These are phyloP conservation scores for Rhizoctonia solani DNA, from an alignment of 1,284 basidiomycete species.

Conservation along the genomic window DNA sequence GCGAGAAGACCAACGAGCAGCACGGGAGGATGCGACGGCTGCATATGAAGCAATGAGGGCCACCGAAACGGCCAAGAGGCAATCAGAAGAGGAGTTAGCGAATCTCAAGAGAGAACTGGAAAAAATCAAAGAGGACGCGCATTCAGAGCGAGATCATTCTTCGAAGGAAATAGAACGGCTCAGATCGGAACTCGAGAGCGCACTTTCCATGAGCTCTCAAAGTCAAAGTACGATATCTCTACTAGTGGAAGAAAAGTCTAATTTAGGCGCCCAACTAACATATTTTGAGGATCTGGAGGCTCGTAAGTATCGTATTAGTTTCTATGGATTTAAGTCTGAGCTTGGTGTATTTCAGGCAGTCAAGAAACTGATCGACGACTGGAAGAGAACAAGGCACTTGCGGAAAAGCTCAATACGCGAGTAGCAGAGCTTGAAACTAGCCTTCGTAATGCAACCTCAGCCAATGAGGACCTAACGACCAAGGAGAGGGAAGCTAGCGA, in stretches of 20 bases:
- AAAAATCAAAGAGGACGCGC: conserved; percentile 59
- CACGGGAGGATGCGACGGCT: conserved; percentile 8
- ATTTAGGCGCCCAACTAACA: conserved; percentile 9
- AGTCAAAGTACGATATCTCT: conserved; percentile 27
- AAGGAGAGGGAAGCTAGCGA: conserved; percentile 34
- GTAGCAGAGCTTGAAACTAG: conserved; percentile 14
- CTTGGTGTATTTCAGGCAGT: conserved; percentile 41
- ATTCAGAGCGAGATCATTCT: conserved; percentile 68
- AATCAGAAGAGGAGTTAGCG: conserved; percentile 52
- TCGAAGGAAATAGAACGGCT: conserved; percentile 50
- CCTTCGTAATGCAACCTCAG: not conserved
- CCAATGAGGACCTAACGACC: conserved; percentile 2
- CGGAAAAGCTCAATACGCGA: conserved; percentile 25
- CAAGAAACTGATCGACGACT: conserved; percentile 41
- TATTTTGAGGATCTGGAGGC: conserved; percentile 29
- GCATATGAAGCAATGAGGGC: conserved; percentile 30
- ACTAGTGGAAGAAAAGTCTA: conserved; percentile 28
- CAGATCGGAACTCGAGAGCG: conserved; percentile 56
- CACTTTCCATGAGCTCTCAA: conserved; percentile 26
- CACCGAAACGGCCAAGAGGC: conserved; percentile 27
- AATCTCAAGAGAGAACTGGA: conserved; percentile 54
- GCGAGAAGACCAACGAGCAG: conserved; percentile 25
- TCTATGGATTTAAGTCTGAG: not conserved
- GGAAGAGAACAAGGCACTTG: conserved; percentile 39
- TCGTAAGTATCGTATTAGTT: not conserved